These are phyloP conservation scores for Telopea speciosissima DNA, from an alignment of 177 flowering plant genomes.

Conservation along the genomic window DNA sequence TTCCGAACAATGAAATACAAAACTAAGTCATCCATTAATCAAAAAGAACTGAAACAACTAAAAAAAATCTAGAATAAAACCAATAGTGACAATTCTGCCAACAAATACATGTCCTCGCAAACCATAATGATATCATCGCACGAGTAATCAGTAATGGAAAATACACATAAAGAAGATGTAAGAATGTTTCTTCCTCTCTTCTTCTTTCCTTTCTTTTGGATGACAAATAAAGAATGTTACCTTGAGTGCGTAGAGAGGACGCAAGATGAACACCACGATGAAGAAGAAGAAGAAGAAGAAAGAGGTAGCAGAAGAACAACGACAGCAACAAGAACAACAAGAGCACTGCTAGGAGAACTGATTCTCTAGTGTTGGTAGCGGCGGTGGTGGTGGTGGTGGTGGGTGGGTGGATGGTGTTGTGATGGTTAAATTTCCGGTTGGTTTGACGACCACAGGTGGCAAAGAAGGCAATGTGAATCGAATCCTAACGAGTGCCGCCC, in stretches of 20 bases:
- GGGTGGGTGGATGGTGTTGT: no score
- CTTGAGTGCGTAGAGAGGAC: not conserved
- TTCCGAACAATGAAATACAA: no score
- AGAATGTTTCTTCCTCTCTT: no score
- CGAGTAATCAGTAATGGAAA: no score
- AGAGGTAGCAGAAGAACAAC: no score
- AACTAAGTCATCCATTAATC: no score
- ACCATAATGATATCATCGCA: not conserved
- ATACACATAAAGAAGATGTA: no score
- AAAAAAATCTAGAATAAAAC: no score
- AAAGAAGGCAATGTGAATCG: not conserved
- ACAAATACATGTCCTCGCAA: not conserved
- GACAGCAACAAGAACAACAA: not conserved
- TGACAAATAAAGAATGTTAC: not conserved
- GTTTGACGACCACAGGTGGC: not conserved
- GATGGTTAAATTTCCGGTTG: not conserved
- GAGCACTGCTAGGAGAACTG: not conserved
- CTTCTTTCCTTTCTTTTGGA: no score
- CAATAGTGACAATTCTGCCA: not conserved
- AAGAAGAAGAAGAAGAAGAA: not conserved
- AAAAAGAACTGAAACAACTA: not conserved
- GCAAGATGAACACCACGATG: no score
- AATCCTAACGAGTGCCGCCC: no score
- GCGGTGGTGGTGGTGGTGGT: no score
- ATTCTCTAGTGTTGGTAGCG: not conserved